Evolutionary conservation across 805 yeast genomes (phyloP).

Genomic region (Barnettozyma californica): DNA sequence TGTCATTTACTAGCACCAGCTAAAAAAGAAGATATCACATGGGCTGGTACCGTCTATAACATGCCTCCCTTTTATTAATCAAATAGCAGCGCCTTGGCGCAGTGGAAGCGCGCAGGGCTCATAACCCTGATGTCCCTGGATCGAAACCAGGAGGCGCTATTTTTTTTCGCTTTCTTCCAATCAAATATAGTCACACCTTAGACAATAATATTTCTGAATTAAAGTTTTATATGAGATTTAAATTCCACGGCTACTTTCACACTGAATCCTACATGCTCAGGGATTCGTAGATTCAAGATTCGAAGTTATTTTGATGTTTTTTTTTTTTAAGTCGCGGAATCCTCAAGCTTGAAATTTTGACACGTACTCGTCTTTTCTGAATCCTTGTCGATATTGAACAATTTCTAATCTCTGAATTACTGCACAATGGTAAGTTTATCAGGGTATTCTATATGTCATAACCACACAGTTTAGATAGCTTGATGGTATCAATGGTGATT

Average conservation of each 20-base stretch:
- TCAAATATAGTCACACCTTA: too few species aligned
- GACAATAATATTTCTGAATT: too few species aligned
- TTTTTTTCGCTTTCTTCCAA: too few species aligned
- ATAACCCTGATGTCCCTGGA: slow-evolving; percentile 97
- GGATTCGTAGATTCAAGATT: too few species aligned
- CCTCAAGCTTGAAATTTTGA: slow-evolving; percentile 1
- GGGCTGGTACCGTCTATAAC: too few species aligned
- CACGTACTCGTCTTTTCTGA: not conserved
- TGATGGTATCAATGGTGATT: not conserved
- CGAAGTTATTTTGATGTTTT: not conserved
- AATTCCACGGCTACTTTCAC: too few species aligned
- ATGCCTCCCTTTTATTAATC: too few species aligned
- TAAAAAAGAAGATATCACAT: too few species aligned
- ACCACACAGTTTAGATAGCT: not conserved
- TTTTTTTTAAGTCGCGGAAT: not conserved
- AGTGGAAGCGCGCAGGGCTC: slow-evolving; percentile 99
- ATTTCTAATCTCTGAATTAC: not conserved
- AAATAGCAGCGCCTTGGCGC: slow-evolving; percentile 86
- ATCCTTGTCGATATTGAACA: not conserved
- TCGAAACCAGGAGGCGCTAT: slow-evolving; percentile 94
- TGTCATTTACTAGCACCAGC: too few species aligned
- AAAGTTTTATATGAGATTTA: too few species aligned
- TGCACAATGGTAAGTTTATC: not conserved
- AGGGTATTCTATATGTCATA: not conserved
- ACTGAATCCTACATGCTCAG: too few species aligned